phyloP scores from a whole-genome alignment of 2,329 filamentous ascomycete genomes.

The Periconia sp. region DNA sequence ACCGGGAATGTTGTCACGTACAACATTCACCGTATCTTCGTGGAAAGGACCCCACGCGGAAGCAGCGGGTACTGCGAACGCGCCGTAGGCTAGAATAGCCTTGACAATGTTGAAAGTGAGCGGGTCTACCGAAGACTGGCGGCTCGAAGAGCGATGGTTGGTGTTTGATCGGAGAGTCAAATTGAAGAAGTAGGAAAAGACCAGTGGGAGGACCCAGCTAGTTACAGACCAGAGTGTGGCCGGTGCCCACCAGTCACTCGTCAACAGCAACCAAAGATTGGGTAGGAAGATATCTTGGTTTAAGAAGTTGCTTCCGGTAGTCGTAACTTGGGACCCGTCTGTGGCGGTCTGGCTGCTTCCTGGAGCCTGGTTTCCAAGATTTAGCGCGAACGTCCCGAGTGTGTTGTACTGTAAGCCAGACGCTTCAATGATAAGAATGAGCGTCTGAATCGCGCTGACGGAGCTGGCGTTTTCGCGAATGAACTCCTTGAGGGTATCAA shows the following conservation, averaged over 20 bases:
- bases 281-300: slow-evolving; percentile 67
- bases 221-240: slow-evolving; percentile 76
- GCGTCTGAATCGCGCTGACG: slow-evolving; percentile 53
- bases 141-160: slow-evolving; percentile 44
- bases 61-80: slow-evolving; percentile 55
- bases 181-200: slow-evolving; percentile 89
- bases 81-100: slow-evolving; percentile 76
- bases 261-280: slow-evolving; percentile 78
- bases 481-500: slow-evolving; percentile 65
- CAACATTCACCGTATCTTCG: slow-evolving; percentile 60
- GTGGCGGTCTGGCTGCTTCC: too few relatives aligned
- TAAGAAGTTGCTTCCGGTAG: slow-evolving; percentile 54
- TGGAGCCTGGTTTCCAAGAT: too few relatives aligned
- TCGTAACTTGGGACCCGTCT: slow-evolving; percentile 58
- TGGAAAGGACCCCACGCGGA: slow-evolving; percentile 58
- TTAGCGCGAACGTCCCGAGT: slow-evolving; percentile 70
- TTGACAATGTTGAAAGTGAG: slow-evolving; percentile 89
- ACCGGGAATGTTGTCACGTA: slow-evolving; percentile 69
- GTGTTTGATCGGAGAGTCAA: slow-evolving; percentile 63
- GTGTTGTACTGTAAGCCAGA: slow-evolving; percentile 69
- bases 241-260: slow-evolving; percentile 80
- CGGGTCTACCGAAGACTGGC: slow-evolving; percentile 72
- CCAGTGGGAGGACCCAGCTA: slow-evolving; percentile 67
- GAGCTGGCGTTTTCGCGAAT: slow-evolving; percentile 72
- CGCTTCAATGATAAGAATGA: slow-evolving; percentile 63